Evolutionary conservation across 225 moss, liverwort and hornwort species (phyloP), one percentile per base, ranked within the genome.

Genomic region (Marchantia polymorpha): DNA sequence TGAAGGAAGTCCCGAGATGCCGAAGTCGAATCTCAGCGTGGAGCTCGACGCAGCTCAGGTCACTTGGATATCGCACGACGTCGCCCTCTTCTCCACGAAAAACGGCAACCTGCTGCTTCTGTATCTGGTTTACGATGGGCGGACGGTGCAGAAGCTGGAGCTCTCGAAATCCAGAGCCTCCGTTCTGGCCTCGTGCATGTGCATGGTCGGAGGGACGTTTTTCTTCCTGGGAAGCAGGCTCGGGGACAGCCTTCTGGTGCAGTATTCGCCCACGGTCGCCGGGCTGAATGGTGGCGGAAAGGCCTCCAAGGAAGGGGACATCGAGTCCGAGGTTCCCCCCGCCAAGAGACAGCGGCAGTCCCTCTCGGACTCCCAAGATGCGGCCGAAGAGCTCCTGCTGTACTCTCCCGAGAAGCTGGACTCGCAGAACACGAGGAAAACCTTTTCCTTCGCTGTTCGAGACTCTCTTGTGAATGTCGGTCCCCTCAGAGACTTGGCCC

Each of bases 211-310:
- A 52, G 87, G 86, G 78, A 90, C 89, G 59, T 99, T 95, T 58
- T 99, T 99, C 81, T 99, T 99, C 82, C 87, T 99, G 69, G 99
- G 99, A 78, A 99, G 99, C 85, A 92, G 99, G 65, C 95, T 95
- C 51, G 99, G 95, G 16, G 99, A 99, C 78, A 99, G 99, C 85
- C 93, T 99, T 79, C 84, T 99, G 79, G 95, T 99, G 52, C 99
- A 99, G 75, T 92, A 88, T 83, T 89, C 92, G 46, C 89, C 91
- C 79, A 80, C 85, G 78, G 88, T 85, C 79, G 88, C 88, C 56
- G 89, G 84, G 63, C 73, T 82, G 39, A 83, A 77, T 68, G 81
- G 84, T 19, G 47, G 46, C 7, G 74, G 10, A 63, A 88, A 89
- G 80, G 50, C 76, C 31, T 89, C 83, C 73, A 92, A 78, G 73